Evolutionary conservation across 2,329 filamentous ascomycete genomes (phyloP), one percentile per base, ranked within the genome.

Genomic region (Trichoderma citrinoviride): DNA sequence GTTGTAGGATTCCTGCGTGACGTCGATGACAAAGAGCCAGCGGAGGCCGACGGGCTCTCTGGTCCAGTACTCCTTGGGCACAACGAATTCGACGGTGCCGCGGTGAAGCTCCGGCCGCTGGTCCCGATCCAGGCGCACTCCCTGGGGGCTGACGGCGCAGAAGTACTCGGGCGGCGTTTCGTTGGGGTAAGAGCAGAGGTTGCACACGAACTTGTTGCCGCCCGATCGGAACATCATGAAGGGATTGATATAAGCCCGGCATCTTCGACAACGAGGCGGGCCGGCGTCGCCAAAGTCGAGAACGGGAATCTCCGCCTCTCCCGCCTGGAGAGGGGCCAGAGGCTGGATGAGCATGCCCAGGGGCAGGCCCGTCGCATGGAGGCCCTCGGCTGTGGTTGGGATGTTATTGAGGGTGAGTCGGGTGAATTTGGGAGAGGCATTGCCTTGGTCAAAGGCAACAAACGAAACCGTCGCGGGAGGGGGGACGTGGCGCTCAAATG

Each of bases 1-100:
- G 74, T 94, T 96, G 68, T 91, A 90, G 1, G 94, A 88, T 77
- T 97, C 94, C 70, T 96, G 92, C 5, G 92, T 95, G 46, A 96
- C 93, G 76, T 99, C 95, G 65, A 99, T 91, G 68, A 97, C 77
- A 76, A 99, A 99, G 12, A 99, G 80, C 86, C 90, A 96, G 66
- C 90, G 88, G 71, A 98, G 76, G 25, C 92, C 93, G 15, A 95
- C 91, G 0, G 95, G 95, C 75, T 96, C 90, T 76, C 94, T 95
- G 25, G 92, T 94, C 92, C 93, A 99, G 79, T 99, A 99, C 79
- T 99, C 95, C 79, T 97, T 98, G 17, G 95, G 95, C 15, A 99
- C 96, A 66, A 95, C 83, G 74, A 96, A 99, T 75, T 99, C 95
- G 52, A 98, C 94, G 0, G 95, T 98, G 43, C 95, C 95, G 64